Conservation (phyloP, 257 asterid species). For the Apocynum venetum region DNA sequence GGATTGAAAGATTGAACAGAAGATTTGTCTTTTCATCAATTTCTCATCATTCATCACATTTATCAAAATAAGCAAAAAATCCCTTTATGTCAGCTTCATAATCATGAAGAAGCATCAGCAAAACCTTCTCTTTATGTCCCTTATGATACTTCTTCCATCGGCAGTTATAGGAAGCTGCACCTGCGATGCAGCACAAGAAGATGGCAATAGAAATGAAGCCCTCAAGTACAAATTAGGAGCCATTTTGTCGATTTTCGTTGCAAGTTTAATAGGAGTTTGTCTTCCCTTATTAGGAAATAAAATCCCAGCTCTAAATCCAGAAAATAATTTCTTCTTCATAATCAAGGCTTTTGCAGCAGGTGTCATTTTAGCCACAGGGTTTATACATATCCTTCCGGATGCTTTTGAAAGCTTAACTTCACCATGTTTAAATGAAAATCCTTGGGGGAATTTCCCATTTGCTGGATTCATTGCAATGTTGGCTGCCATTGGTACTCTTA, state of each 20-base stretch:
- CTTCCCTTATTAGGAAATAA: conserved; percentile 16
- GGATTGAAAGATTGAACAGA: too few relatives aligned
- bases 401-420: conserved; percentile 16
- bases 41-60: too few relatives aligned
- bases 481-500: conserved; percentile 3
- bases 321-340: conserved; percentile 21
- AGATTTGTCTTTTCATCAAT: too few relatives aligned
- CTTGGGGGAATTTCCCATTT: conserved; percentile 20
- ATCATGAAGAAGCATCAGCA: not conserved
- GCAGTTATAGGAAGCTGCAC: conserved; percentile 6
- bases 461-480: conserved; percentile 16
- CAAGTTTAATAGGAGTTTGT: conserved; percentile 13
- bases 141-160: not conserved
- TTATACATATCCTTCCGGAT: conserved; percentile 30
- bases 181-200: conserved; percentile 2
- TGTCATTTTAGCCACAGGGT: conserved; percentile 29
- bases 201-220: conserved; percentile 5
- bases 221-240: conserved; percentile 22
- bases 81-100: not conserved
- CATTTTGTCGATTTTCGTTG: conserved; percentile 14
- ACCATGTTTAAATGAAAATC: conserved; percentile 1
- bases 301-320: conserved; percentile 21
- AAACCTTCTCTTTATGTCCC: not conserved
- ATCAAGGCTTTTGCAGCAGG: conserved; percentile 40
- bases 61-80: too few relatives aligned